phyloP scores from a whole-genome alignment of 2,329 filamentous ascomycete species.

The Fusarium liriodendri region DNA sequence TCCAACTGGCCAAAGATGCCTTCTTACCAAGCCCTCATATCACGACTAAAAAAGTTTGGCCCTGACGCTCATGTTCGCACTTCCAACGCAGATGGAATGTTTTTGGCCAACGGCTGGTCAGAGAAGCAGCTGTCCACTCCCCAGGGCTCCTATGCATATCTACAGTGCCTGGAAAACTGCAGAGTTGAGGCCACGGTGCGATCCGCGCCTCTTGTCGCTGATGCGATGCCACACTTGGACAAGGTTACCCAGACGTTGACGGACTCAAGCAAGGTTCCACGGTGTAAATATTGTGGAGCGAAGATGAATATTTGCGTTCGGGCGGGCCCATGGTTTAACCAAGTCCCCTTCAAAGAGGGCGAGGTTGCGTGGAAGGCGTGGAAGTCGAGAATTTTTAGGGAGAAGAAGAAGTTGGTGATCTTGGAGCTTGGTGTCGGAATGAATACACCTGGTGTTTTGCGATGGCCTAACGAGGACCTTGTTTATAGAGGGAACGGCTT shows the following conservation, averaged over 20 bases:
- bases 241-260: conserved; percentile 21
- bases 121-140: background rate
- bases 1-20: conserved; percentile 28
- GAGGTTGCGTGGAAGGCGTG: conserved; percentile 28
- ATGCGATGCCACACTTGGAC: conserved; percentile 14
- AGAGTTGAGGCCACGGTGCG: conserved; percentile 9
- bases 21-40: conserved; percentile 23
- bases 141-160: background rate
- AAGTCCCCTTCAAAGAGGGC: conserved; percentile 15
- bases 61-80: conserved; percentile 31
- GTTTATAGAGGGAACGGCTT: conserved; percentile 14
- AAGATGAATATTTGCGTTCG: conserved; percentile 40
- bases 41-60: conserved; percentile 14
- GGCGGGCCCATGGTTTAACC: conserved; percentile 36
- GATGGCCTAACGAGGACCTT: conserved; percentile 41
- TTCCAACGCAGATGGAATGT: background rate
- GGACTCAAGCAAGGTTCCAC: conserved; percentile 23
- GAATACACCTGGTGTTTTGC: conserved; percentile 38
- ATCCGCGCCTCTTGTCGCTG: conserved; percentile 23
- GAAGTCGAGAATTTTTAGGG: background rate
- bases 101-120: background rate
- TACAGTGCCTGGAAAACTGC: conserved; percentile 39
- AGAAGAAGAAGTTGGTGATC: conserved; percentile 33
- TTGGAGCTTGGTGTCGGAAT: conserved; percentile 37
- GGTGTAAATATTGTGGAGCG: conserved; percentile 28